These are phyloP conservation scores for Maudiozyma barnettii DNA, from an alignment of 805 yeast genomes.

Conservation along the genomic window DNA sequence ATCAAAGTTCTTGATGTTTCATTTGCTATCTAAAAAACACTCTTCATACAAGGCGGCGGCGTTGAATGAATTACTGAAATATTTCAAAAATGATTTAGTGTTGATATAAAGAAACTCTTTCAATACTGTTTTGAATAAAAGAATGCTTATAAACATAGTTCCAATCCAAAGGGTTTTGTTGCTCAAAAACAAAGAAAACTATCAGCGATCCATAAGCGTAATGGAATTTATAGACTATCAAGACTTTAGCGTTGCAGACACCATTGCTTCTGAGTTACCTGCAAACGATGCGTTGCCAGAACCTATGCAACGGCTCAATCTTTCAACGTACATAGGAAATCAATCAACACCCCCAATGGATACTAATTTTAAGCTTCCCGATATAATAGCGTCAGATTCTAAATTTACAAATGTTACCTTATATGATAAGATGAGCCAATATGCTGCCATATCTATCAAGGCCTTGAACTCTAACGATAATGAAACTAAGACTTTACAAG, in stretches of 20 bases:
- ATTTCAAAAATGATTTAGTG: too few relatives aligned
- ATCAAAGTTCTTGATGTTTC: too few relatives aligned
- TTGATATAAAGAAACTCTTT: too few relatives aligned
- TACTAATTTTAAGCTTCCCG: not conserved
- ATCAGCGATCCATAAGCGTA: too few relatives aligned
- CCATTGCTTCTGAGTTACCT: slow-evolving; percentile 7
- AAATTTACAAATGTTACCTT: slow-evolving; percentile 9
- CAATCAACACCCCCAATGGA: not conserved
- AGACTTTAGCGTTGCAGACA: slow-evolving; percentile 31
- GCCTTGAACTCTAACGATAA: not conserved
- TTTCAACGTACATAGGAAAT: slow-evolving; percentile 8
- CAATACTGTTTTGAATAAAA: too few relatives aligned
- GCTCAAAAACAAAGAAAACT: too few relatives aligned
- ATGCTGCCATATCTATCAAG: slow-evolving; percentile 1
- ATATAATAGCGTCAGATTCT: not conserved
- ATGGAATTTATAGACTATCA: slow-evolving; percentile 43
- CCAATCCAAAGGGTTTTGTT: too few relatives aligned
- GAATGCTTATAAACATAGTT: too few relatives aligned
- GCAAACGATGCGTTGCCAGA: slow-evolving; percentile 16
- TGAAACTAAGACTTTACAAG: not conserved
- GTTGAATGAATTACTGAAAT: too few relatives aligned
- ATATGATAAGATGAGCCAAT: not conserved
- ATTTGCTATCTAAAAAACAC: too few relatives aligned
- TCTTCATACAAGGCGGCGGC: too few relatives aligned
- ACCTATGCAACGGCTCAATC: slow-evolving; percentile 21